Conservation (phyloP, 345 rosid species). For the Clarkia xantiana region DNA sequence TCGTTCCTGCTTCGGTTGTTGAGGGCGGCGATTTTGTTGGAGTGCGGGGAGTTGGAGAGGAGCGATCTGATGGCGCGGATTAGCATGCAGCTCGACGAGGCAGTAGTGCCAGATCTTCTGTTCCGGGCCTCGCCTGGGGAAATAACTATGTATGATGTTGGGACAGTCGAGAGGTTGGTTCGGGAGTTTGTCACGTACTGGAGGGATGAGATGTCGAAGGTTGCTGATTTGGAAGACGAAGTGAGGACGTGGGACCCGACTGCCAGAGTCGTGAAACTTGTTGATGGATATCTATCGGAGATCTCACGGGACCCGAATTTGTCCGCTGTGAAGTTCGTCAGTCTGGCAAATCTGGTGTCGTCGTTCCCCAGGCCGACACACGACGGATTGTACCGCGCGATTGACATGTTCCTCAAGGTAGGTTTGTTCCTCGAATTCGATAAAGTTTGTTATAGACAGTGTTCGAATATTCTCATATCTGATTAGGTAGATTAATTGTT, state of each 20-base stretch:
- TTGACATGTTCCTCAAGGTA: conserved; percentile 73
- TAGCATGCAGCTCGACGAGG: conserved; percentile 45
- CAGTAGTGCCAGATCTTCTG: conserved; percentile 30
- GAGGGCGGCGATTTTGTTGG: conserved; percentile 30
- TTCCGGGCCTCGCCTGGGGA: conserved; percentile 30
- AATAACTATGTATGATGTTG: conserved; percentile 34
- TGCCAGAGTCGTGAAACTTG: conserved; percentile 36
- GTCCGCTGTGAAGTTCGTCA: conserved; percentile 22
- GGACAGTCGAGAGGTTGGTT: conserved; percentile 37
- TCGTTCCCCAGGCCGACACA: conserved; percentile 42
- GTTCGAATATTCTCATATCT: too few relatives aligned
- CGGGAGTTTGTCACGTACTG: conserved; percentile 26
- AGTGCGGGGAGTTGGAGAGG: conserved; percentile 32
- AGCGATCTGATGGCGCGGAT: conserved; percentile 28
- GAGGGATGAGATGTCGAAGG: conserved; percentile 9
- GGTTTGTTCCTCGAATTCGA: not conserved
- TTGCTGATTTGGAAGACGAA: conserved; percentile 18
- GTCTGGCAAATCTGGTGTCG: conserved; percentile 30
- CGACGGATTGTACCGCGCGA: conserved; percentile 58
- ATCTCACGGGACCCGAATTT: conserved; percentile 42
- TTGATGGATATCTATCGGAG: conserved; percentile 54
- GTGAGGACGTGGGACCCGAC: conserved; percentile 23
- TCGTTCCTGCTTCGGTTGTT: conserved; percentile 47
- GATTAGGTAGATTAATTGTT: too few relatives aligned
- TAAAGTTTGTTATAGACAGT: too few relatives aligned